Percentiles rank a stretch among this genome's conserved stretches.
Conservation (phyloP, 2,329 filamentous ascomycete genomes). For the Plectosphaerella sp. region DNA sequence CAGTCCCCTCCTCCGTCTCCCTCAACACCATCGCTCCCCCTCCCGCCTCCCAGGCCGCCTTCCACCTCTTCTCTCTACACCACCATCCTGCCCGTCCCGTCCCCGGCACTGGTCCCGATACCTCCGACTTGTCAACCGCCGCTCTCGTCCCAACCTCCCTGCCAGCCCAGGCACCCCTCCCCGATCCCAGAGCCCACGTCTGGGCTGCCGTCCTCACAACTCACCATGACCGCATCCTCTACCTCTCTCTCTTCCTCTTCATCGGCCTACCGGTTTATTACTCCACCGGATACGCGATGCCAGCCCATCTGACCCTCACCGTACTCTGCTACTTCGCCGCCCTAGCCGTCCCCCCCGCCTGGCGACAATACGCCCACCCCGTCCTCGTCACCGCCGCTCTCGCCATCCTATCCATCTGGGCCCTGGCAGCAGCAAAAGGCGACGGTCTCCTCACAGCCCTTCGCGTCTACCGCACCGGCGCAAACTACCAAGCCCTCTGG, state of each 20-base stretch:
- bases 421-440: constrained; percentile 40
- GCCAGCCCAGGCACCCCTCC: constrained; percentile 33
- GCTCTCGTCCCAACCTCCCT: constrained; percentile 8
- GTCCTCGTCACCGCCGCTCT: constrained; percentile 51
- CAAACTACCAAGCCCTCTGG: constrained; percentile 50
- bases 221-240: constrained; percentile 42
- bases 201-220: constrained; percentile 44
- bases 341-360: constrained; percentile 40
- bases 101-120: constrained; percentile 4
- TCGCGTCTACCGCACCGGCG: constrained; percentile 43
- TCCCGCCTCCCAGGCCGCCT: constrained; percentile 9
- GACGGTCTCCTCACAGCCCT: constrained; percentile 36
- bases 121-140: constrained; percentile 1
- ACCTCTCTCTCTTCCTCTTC: constrained; percentile 39
- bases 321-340: constrained; percentile 48
- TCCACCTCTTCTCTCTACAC: constrained; percentile 13
- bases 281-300: constrained; percentile 45
- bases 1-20: constrained; percentile 12
- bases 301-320: constrained; percentile 40
- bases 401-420: constrained; percentile 49
- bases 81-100: too few species aligned
- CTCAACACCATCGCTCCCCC: constrained; percentile 11
- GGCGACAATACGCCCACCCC: constrained; percentile 51
- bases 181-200: constrained; percentile 39
- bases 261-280: constrained; percentile 53